These are phyloP conservation scores for Triticum monococcum DNA, from an alignment of 176 grass and related monocot genomes.

Conservation along the genomic window DNA sequence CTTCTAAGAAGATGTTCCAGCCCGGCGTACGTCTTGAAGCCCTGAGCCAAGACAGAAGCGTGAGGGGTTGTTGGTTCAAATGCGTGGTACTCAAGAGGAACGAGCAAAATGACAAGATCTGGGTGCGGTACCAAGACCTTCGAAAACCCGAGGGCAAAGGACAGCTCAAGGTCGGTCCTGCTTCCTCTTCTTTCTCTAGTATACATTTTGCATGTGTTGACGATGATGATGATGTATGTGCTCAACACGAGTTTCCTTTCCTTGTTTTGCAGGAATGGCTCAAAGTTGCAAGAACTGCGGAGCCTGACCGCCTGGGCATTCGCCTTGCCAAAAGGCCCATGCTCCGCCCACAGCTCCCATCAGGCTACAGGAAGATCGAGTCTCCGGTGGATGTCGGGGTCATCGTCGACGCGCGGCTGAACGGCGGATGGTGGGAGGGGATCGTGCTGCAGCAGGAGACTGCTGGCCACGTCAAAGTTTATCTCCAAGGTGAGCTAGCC, in stretches of 20 bases:
- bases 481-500: constrained; percentile 54
- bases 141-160: constrained; percentile 32
- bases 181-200: not conserved
- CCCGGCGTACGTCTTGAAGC: constrained; percentile 46
- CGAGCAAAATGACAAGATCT: constrained; percentile 16
- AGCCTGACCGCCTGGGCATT: constrained; percentile 40
- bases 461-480: constrained; percentile 27
- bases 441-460: constrained; percentile 39
- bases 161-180: constrained; percentile 46
- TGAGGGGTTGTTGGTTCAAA: constrained; percentile 71
- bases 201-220: not conserved
- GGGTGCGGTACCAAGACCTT: constrained; percentile 59
- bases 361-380: not conserved
- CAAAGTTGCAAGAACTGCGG: constrained; percentile 17
- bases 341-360: constrained; percentile 35
- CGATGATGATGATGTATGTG: not conserved
- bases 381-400: constrained; percentile 24
- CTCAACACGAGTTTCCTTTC: too few relatives aligned
- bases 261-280: constrained; percentile 62
- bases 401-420: constrained; percentile 48
- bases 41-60: constrained; percentile 58
- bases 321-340: constrained; percentile 39
- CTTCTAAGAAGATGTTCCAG: constrained; percentile 14
- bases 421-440: constrained; percentile 77
- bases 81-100: constrained; percentile 45